Conservation (phyloP, 345 rosid species). For the Corchorus olitorius region DNA sequence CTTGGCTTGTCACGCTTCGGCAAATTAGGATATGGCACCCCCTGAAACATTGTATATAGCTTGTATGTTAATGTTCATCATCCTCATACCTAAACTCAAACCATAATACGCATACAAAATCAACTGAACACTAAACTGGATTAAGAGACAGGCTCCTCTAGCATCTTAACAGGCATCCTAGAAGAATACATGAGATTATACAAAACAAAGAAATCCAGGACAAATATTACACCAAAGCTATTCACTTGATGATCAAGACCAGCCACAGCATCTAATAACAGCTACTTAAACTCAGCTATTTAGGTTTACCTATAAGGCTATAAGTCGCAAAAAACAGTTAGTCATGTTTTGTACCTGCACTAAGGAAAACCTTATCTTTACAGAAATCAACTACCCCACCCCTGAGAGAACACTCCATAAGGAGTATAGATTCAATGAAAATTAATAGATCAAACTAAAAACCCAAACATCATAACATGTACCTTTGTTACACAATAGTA, state of each 20-base stretch:
- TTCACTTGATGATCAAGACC: not conserved
- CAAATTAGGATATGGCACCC: conserved; percentile 64
- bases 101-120: not conserved
- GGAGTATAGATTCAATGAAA: not conserved
- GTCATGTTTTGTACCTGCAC: not conserved
- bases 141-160: not conserved
- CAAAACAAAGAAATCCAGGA: not conserved
- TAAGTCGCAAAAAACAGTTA: not conserved
- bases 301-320: not conserved
- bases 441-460: not conserved
- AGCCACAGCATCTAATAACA: not conserved
- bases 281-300: not conserved
- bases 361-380: not conserved
- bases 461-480: conserved; percentile 11
- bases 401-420: not conserved
- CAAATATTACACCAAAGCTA: not conserved
- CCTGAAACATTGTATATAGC: conserved; percentile 42
- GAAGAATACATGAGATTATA: not conserved
- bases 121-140: not conserved
- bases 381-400: not conserved
- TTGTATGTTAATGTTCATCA: conserved; percentile 17
- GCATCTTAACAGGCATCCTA: not conserved
- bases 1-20: conserved; percentile 88
- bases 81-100: not conserved
- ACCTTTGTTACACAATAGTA: conserved; percentile 94